These are phyloP conservation scores for Cardiospermum halicacabum DNA, from an alignment of 345 rosid genomes.

Conservation along the genomic window DNA sequence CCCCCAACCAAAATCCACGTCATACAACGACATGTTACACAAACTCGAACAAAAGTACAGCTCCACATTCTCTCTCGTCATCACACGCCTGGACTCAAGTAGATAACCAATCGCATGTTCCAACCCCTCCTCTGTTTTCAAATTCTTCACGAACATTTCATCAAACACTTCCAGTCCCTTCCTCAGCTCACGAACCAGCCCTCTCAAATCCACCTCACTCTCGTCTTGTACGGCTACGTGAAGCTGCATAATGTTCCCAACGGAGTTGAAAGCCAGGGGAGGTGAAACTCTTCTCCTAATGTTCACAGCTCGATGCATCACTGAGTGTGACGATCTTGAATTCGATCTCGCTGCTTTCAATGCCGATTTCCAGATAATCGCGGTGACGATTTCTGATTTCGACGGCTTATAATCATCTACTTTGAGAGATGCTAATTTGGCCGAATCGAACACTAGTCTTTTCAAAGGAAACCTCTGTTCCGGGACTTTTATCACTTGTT, in stretches of 20 bases:
- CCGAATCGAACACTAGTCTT: conserved; percentile 19
- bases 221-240: background rate
- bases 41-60: background rate
- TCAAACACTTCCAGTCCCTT: too few species aligned
- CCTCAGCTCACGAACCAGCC: background rate
- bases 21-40: conserved; percentile 25
- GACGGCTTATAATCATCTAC: conserved; percentile 2
- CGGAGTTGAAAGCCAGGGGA: background rate
- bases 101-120: too few species aligned
- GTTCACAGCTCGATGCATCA: conserved; percentile 8
- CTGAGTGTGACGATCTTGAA: background rate
- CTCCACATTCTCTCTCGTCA: background rate
- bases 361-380: conserved; percentile 21
- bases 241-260: conserved; percentile 6
- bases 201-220: background rate
- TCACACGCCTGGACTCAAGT: background rate
- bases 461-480: conserved; percentile 7
- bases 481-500: background rate
- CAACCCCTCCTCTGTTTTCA: background rate
- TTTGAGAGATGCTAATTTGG: conserved; percentile 10
- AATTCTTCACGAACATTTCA: too few species aligned
- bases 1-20: conserved; percentile 39
- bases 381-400: conserved; percentile 20
- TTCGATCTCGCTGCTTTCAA: conserved; percentile 4
- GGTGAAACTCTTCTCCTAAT: background rate